These are phyloP conservation scores for Synchytrium microbalum DNA, from an alignment of 371 early-diverging fungal species.

Conservation along the genomic window DNA sequence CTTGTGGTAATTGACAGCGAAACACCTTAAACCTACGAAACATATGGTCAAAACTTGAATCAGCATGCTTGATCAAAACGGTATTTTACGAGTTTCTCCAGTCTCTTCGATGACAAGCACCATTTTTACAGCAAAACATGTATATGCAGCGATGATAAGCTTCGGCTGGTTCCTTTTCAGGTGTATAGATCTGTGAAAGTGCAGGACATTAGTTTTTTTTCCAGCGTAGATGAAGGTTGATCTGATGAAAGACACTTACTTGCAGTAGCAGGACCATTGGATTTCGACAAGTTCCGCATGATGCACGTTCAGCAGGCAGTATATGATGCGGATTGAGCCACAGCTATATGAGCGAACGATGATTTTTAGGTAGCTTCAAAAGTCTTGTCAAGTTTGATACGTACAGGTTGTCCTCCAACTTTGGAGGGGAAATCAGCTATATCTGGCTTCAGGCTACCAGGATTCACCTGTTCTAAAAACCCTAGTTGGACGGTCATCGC, in stretches of 20 bases:
- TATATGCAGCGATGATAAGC: constrained; percentile 88
- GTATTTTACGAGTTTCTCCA: neutral
- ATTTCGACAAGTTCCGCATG: constrained; percentile 71
- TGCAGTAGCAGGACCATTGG: constrained; percentile 79
- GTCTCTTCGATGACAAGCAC: constrained; percentile 51
- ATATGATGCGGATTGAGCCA: constrained; percentile 79
- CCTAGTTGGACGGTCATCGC: no score
- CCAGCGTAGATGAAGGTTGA: neutral
- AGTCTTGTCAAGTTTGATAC: constrained; percentile 6
- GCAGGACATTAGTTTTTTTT: neutral
- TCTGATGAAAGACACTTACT: constrained; percentile 36
- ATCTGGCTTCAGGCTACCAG: constrained; percentile 5
- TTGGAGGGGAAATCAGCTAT: constrained; percentile 63
- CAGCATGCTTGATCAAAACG: neutral
- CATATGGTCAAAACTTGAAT: neutral
- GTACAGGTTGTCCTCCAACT: constrained; percentile 81
- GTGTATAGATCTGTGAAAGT: constrained; percentile 71
- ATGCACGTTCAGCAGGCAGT: constrained; percentile 48
- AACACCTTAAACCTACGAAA: constrained; percentile 68
- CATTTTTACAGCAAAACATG: constrained; percentile 83
- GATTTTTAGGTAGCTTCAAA: neutral
- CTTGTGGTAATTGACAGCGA: constrained; percentile 76
- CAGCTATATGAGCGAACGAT: constrained; percentile 32
- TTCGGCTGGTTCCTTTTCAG: constrained; percentile 76
- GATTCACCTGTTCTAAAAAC: no score